Evolutionary conservation across 371 early-diverging fungal genomes (phyloP).

Genomic region (Apophysomyces trapeziformis): DNA sequence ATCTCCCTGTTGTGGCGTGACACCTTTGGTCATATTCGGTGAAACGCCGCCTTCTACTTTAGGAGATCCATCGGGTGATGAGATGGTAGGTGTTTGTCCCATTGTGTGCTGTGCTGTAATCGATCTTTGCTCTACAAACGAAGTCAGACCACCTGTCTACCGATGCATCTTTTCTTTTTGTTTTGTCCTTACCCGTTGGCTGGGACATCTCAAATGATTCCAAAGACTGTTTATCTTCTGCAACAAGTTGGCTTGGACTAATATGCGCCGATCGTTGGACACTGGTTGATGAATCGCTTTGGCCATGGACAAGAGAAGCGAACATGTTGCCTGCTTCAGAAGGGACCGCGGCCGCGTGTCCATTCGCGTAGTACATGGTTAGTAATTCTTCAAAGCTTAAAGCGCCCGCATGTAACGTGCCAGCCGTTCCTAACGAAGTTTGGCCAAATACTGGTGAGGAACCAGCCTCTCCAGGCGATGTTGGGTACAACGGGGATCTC

Average conservation of each 20-base stretch:
- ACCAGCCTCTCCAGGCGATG: conserved; percentile 14
- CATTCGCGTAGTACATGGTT: conserved; percentile 21
- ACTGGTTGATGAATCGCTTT: neutral
- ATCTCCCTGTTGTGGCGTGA: conserved; percentile 2
- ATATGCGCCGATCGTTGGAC: conserved; percentile 26
- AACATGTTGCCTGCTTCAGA: conserved; percentile 10
- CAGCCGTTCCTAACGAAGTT: conserved; percentile 12
- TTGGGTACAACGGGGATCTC: conserved; percentile 16
- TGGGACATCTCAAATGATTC: conserved; percentile 17
- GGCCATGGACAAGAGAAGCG: conserved; percentile 14
- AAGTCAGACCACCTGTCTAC: neutral
- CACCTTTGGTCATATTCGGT: conserved; percentile 19
- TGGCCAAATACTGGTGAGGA: conserved; percentile 17
- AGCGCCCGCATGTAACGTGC: conserved; percentile 25
- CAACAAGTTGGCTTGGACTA: conserved; percentile 40
- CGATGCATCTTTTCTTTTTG: too few relatives aligned
- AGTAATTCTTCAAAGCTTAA: conserved; percentile 32
- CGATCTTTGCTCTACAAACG: neutral
- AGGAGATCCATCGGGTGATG: conserved; percentile 2
- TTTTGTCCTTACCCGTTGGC: neutral
- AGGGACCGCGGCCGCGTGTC: conserved; percentile 6
- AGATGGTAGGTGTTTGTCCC: neutral
- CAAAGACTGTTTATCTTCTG: conserved; percentile 7
- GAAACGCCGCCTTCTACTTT: conserved; percentile 9
- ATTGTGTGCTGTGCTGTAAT: neutral